Conservation (phyloP, 495 filamentous ascomycete genomes). For the Daldinia vernicosa region DNA sequence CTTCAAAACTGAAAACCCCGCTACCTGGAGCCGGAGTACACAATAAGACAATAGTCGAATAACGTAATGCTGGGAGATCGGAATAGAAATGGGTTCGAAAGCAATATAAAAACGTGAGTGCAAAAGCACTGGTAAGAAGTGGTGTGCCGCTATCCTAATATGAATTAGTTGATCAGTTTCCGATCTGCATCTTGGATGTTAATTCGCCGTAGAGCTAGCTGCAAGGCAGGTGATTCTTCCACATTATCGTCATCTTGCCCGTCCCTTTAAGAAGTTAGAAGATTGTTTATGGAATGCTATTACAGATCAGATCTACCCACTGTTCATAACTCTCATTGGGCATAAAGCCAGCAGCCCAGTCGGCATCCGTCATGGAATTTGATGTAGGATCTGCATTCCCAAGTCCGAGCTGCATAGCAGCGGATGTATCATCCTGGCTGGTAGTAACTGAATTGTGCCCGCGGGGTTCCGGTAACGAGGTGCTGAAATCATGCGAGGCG, state of each 20-base stretch:
- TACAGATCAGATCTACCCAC: constrained; percentile 4
- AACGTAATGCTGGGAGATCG: not conserved
- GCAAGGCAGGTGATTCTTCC: not conserved
- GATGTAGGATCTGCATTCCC: constrained; percentile 1
- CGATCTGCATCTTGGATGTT: not conserved
- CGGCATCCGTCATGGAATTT: constrained; percentile 5
- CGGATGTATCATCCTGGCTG: constrained; percentile 18
- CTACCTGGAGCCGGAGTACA: not conserved
- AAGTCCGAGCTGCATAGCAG: constrained; percentile 9
- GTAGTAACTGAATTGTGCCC: constrained; percentile 3
- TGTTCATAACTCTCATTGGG: constrained; percentile 6
- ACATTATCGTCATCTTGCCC: not conserved
- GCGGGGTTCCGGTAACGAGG: constrained; percentile 6
- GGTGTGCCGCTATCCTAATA: not conserved
- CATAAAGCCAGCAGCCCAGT: constrained; percentile 19
- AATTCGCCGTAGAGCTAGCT: not conserved
- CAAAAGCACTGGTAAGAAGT: not conserved
- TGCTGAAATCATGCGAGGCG: not conserved
- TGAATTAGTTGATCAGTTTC: not conserved
- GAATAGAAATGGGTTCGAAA: not conserved
- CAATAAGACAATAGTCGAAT: not conserved
- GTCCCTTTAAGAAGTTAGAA: not conserved
- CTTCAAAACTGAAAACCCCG: not conserved
- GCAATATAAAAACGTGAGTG: not conserved
- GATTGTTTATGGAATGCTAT: not conserved